phyloP scores from a whole-genome alignment of 805 yeast genomes.

The Wickerhamomyces silvicola region DNA sequence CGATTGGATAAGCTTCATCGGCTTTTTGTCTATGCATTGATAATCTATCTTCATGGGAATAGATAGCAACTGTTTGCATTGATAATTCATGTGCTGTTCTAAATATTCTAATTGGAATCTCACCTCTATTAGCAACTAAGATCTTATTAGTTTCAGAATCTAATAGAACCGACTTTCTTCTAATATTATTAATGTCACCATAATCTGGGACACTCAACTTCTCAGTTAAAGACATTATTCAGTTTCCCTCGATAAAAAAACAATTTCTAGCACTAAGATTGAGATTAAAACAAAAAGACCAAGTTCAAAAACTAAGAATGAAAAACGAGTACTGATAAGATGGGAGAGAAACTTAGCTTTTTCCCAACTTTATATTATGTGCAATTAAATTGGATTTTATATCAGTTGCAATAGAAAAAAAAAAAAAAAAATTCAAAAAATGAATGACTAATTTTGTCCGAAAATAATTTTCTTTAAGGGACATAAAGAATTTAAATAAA shows the following conservation, averaged over 20 bases:
- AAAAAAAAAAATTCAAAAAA: too few relatives aligned
- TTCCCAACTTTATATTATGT: too few relatives aligned
- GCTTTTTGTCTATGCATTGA: slow-evolving; percentile 94
- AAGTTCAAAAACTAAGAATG: neutral
- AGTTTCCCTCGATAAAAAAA: neutral
- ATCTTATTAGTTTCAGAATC: slow-evolving; percentile 44
- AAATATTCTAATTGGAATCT: slow-evolving; percentile 82
- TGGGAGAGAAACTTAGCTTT: too few relatives aligned
- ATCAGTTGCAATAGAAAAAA: neutral
- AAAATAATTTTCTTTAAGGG: too few relatives aligned
- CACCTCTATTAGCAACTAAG: slow-evolving; percentile 81
- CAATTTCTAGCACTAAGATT: neutral
- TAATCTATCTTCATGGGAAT: slow-evolving; percentile 91
- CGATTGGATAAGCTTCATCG: slow-evolving; percentile 90
- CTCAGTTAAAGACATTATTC: slow-evolving; percentile 9
- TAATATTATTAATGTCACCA: slow-evolving; percentile 26
- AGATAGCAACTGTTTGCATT: slow-evolving; percentile 95
- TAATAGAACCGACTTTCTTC: slow-evolving; percentile 34
- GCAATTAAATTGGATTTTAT: neutral
- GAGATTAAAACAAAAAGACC: neutral
- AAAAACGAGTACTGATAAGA: too few relatives aligned
- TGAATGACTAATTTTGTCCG: slow-evolving; percentile 1
- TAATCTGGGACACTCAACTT: slow-evolving; percentile 12
- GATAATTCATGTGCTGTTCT: slow-evolving; percentile 97
- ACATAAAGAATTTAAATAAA: too few relatives aligned